Percentiles rank a stretch among this genome's conserved stretches.
Evolutionary conservation across 768 basidiomycete species (phyloP).

Genomic region (Ramaria sp.): DNA sequence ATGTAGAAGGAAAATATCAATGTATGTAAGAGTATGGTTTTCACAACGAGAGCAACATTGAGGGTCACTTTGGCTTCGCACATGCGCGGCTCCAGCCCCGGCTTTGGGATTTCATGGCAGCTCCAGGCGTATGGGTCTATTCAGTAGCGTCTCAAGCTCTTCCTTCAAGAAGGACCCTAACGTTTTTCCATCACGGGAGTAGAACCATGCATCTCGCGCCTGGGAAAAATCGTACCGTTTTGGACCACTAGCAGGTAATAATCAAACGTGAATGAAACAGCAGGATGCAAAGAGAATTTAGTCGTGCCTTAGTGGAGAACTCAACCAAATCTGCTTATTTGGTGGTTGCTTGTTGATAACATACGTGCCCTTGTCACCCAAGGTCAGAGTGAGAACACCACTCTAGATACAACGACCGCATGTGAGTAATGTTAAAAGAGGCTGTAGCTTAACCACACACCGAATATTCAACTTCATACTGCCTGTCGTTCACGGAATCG

Average conservation of each 20-base stretch:
- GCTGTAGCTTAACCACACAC: conserved; percentile 32
- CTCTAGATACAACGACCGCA: conserved; percentile 36
- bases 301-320: conserved; percentile 71
- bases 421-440: not conserved
- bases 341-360: conserved; percentile 97
- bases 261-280: not conserved
- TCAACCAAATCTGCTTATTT: conserved; percentile 95
- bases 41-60: no score
- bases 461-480: conserved; percentile 82
- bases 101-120: not conserved
- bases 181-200: conserved; percentile 53
- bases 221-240: conserved; percentile 79
- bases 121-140: conserved; percentile 19
- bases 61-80: no score
- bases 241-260: conserved; percentile 51
- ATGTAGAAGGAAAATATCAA: not conserved
- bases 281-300: conserved; percentile 1
- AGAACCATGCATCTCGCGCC: conserved; percentile 56
- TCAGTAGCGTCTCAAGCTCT: conserved; percentile 46
- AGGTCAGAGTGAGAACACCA: conserved; percentile 78
- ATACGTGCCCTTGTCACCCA: conserved; percentile 76
- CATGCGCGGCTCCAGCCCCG: not conserved
- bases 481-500: conserved; percentile 43
- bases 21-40: not conserved
- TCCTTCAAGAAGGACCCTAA: conserved; percentile 54